phyloP scores from a whole-genome alignment of 1,284 basidiomycete genomes.

The Pterulicium gracile region DNA sequence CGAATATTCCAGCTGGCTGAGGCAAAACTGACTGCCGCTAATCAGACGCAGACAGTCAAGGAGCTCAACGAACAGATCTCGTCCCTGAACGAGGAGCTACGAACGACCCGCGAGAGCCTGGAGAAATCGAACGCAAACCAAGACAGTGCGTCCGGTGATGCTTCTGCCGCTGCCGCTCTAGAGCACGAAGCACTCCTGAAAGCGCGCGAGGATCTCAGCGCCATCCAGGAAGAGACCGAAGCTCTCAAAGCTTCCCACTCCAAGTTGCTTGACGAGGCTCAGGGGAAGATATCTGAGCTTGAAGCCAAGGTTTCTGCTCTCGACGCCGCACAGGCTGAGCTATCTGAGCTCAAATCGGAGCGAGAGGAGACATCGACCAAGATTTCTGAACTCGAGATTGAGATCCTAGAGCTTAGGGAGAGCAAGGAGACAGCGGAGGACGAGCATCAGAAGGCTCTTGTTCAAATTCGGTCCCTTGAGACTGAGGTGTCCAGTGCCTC shows the following conservation, averaged over 20 bases:
- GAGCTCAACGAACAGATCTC: slow-evolving; percentile 40
- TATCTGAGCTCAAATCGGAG: slow-evolving; percentile 48
- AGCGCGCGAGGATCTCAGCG: slow-evolving; percentile 50
- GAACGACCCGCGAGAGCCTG: slow-evolving; percentile 40
- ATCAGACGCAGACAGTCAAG: slow-evolving; percentile 35
- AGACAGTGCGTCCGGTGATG: slow-evolving; percentile 29
- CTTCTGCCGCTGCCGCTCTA: slow-evolving; percentile 37
- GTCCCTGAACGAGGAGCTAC: slow-evolving; percentile 38
- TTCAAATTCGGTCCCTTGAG: slow-evolving; percentile 42
- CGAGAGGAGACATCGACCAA: slow-evolving; percentile 67
- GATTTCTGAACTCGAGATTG: slow-evolving; percentile 69
- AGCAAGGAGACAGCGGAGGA: slow-evolving; percentile 56
- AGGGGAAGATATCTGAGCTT: slow-evolving; percentile 30
- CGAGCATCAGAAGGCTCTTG: slow-evolving; percentile 33
- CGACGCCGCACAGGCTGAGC: slow-evolving; percentile 38
- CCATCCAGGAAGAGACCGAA: slow-evolving; percentile 42
- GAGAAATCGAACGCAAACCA: slow-evolving; percentile 37
- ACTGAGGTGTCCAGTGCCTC: slow-evolving; percentile 35
- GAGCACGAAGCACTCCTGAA: slow-evolving; percentile 57
- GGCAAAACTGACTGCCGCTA: slow-evolving; percentile 27
- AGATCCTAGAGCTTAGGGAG: slow-evolving; percentile 70
- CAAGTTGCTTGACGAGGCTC: slow-evolving; percentile 34
- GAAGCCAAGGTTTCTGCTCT: slow-evolving; percentile 33
- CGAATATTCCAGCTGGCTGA: slow-evolving; percentile 32
- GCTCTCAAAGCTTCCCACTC: slow-evolving; percentile 40